Evolutionary conservation across 2,329 filamentous ascomycete genomes (phyloP).

Genomic region (Ophiostoma australiae): DNA sequence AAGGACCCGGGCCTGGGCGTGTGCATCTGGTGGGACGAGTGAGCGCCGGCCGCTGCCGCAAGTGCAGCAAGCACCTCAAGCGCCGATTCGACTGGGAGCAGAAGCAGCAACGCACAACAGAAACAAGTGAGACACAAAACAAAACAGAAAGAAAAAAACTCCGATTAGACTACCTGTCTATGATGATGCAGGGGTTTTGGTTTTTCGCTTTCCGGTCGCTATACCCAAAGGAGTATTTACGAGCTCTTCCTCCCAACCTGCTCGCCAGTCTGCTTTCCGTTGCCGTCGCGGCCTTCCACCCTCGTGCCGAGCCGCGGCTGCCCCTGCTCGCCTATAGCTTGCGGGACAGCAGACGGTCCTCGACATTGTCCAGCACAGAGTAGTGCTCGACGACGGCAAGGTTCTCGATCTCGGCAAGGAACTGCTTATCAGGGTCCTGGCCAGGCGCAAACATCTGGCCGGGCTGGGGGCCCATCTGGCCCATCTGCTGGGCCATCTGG

Average conservation of each 20-base stretch:
- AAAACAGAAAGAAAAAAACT: not conserved
- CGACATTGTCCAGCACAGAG: conserved; percentile 82
- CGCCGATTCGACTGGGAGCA: not conserved
- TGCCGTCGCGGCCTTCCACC: not conserved
- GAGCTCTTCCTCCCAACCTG: not conserved
- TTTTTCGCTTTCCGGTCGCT: not conserved
- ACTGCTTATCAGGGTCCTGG: conserved; percentile 93
- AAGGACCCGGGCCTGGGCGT: conserved; percentile 57
- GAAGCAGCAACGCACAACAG: not conserved
- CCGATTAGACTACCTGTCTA: conserved; percentile 9
- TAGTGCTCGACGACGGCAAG: conserved; percentile 91
- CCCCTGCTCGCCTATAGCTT: conserved; percentile 13
- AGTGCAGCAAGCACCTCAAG: not conserved
- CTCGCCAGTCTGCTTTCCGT: not conserved
- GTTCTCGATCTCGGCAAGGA: conserved; percentile 88
- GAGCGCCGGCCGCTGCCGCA: conserved; percentile 11
- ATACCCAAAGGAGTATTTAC: not conserved
- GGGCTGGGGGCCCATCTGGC: conserved; percentile 67
- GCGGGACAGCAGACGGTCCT: conserved; percentile 69
- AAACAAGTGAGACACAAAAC: not conserved
- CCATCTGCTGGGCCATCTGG: conserved; percentile 88
- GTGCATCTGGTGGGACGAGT: conserved; percentile 49
- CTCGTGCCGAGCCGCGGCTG: not conserved
- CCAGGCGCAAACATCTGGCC: conserved; percentile 81
- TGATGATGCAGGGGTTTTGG: conserved; percentile 6